Conservation (phyloP, 2,329 filamentous ascomycete genomes). For the Venturia asperata region DNA sequence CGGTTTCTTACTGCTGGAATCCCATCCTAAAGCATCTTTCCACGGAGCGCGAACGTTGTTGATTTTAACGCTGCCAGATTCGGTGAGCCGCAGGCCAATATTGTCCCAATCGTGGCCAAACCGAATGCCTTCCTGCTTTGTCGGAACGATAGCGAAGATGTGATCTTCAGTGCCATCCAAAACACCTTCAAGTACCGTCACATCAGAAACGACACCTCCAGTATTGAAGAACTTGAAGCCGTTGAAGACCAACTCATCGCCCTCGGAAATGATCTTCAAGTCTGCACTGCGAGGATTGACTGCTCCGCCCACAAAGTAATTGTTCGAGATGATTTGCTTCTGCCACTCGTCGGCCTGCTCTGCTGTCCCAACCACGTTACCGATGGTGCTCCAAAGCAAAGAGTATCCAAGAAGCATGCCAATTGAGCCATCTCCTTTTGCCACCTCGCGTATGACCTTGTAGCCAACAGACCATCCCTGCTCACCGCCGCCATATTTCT, state of each 20-base stretch:
- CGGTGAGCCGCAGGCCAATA: constrained; percentile 55
- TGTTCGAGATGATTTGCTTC: constrained; percentile 53
- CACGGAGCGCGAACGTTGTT: constrained; percentile 51
- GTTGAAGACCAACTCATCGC: constrained; percentile 51
- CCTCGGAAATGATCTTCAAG: constrained; percentile 48
- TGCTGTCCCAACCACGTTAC: constrained; percentile 52
- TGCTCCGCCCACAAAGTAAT: constrained; percentile 58
- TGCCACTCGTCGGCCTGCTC: constrained; percentile 54
- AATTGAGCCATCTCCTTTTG: constrained; percentile 57
- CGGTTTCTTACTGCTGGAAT: constrained; percentile 44
- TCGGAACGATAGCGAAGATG: constrained; percentile 56
- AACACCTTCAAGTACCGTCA: constrained; percentile 59
- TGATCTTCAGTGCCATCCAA: constrained; percentile 52
- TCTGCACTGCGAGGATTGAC: constrained; percentile 61
- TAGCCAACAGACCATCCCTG: constrained; percentile 51
- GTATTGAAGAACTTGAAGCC: constrained; percentile 62
- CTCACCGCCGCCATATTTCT: constrained; percentile 47
- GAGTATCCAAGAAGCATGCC: constrained; percentile 62
- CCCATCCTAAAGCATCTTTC: constrained; percentile 57
- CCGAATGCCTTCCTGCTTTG: constrained; percentile 50
- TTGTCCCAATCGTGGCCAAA: constrained; percentile 59
- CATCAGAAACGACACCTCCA: constrained; percentile 57
- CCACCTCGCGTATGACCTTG: constrained; percentile 54
- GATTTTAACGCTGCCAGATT: constrained; percentile 57
- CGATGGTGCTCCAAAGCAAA: constrained; percentile 56